Percentiles rank a stretch among this genome's conserved stretches.
These are phyloP conservation scores for Xylariaceae sp. DNA, from an alignment of 2,329 filamentous ascomycete genomes.

Conservation along the genomic window DNA sequence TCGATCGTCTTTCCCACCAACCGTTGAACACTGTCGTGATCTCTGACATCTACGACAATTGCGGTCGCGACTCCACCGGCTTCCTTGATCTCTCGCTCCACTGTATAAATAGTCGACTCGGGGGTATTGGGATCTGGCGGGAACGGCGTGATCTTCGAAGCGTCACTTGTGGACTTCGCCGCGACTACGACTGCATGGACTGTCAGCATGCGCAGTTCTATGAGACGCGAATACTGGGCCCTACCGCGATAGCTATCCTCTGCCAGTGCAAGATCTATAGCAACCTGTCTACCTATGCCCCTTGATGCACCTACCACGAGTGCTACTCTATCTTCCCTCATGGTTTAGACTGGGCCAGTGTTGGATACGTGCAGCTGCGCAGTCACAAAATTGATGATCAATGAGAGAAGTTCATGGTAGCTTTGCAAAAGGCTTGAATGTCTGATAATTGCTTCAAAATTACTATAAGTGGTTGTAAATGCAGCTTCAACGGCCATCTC, in stretches of 20 bases:
- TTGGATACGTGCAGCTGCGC: too few species aligned
- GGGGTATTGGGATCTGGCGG: conserved; percentile 73
- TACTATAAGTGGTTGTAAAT: too few species aligned
- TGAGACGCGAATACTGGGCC: conserved; percentile 1
- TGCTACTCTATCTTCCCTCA: conserved; percentile 49
- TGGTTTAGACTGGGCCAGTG: not conserved
- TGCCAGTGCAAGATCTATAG: conserved; percentile 73
- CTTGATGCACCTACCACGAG: conserved; percentile 72
- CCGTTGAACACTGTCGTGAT: conserved; percentile 53
- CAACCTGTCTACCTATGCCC: conserved; percentile 77
- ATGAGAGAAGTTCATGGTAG: too few species aligned
- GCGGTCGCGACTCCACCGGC: conserved; percentile 61
- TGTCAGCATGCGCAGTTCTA: not conserved
- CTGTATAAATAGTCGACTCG: conserved; percentile 74
- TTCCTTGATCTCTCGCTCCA: conserved; percentile 66
- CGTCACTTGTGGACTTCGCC: conserved; percentile 69
- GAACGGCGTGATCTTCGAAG: conserved; percentile 52
- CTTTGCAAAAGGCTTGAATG: too few species aligned
- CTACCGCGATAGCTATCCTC: conserved; percentile 65
- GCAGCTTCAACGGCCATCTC: too few species aligned
- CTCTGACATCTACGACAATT: conserved; percentile 66
- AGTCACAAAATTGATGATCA: too few species aligned
- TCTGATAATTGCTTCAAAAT: too few species aligned
- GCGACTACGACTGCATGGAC: conserved; percentile 63
- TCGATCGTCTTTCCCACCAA: conserved; percentile 56